These are phyloP conservation scores for Irpex sp. DNA, from an alignment of 1,284 basidiomycete species.

Conservation along the genomic window DNA sequence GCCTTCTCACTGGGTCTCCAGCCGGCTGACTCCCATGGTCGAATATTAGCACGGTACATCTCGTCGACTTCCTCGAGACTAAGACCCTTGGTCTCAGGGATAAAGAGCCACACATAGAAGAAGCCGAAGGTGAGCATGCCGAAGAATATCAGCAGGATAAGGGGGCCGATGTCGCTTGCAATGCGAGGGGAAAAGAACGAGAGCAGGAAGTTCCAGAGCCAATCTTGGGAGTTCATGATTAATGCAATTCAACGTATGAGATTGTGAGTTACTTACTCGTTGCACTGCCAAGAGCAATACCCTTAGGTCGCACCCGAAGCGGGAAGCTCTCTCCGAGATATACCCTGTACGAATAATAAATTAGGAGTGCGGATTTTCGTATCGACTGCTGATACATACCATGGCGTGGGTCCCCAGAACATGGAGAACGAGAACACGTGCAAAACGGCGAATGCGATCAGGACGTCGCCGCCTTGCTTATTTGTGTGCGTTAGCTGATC, in stretches of 20 bases:
- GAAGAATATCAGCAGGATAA: constrained; percentile 75
- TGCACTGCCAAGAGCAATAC: constrained; percentile 69
- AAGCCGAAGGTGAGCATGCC: constrained; percentile 72
- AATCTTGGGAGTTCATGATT: constrained; percentile 27
- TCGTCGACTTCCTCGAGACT: constrained; percentile 79
- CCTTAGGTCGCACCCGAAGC: constrained; percentile 72
- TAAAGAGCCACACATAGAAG: constrained; percentile 64
- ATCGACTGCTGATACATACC: constrained; percentile 8
- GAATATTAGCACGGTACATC: constrained; percentile 61
- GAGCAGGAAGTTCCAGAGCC: constrained; percentile 77
- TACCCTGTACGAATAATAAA: constrained; percentile 36
- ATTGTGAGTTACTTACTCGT: constrained; percentile 33
- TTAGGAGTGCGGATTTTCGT: not conserved
- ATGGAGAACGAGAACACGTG: constrained; percentile 72
- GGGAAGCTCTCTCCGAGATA: constrained; percentile 65
- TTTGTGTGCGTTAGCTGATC: constrained; percentile 50
- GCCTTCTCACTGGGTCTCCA: constrained; percentile 51
- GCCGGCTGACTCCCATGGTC: constrained; percentile 58
- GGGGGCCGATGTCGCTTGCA: constrained; percentile 64
- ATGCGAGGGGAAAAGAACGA: constrained; percentile 69
- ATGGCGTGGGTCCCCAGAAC: constrained; percentile 70
- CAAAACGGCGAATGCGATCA: constrained; percentile 75
- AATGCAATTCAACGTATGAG: not conserved
- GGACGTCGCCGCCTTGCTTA: constrained; percentile 55
- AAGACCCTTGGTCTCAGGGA: constrained; percentile 77